A percentile compares a stretch with the other conserved stretches of the same genome.
These are phyloP conservation scores for Carex myosuroides DNA, from an alignment of 176 grass and related monocot genomes.

Conservation along the genomic window DNA sequence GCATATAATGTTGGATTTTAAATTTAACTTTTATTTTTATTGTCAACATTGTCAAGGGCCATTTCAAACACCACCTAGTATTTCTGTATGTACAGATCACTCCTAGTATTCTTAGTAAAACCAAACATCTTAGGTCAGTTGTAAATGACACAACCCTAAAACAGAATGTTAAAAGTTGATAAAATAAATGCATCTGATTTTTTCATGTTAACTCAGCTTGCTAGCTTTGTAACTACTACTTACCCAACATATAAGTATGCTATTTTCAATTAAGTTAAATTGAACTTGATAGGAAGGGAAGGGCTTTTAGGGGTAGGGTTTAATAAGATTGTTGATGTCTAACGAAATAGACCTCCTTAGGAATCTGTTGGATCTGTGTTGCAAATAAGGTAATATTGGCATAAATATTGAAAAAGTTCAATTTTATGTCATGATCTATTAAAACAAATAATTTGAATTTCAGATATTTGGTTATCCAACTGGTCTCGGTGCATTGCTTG, in stretches of 20 bases:
- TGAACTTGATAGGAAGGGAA: background rate
- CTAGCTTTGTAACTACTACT: background rate
- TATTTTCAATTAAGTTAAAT: background rate
- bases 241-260: background rate
- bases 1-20: too few relatives aligned
- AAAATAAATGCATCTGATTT: background rate
- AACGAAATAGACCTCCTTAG: background rate
- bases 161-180: background rate
- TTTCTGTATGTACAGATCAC: background rate
- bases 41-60: background rate
- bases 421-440: conserved; percentile 21
- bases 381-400: background rate
- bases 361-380: background rate
- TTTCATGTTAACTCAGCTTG: background rate
- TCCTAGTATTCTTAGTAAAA: background rate
- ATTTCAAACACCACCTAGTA: background rate
- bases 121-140: background rate
- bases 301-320: background rate
- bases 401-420: conserved; percentile 2
- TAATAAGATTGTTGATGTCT: background rate
- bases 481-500: conserved; percentile 85
- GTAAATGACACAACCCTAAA: background rate
- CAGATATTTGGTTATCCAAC: conserved; percentile 99
- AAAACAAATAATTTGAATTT: conserved; percentile 28
- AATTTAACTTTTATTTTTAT: too few relatives aligned